A percentile compares a stretch with the other conserved stretches of the same genome.
These are phyloP conservation scores for Colletotrichum ledebouriae DNA, from an alignment of 2,329 filamentous ascomycete species.

Conservation along the genomic window DNA sequence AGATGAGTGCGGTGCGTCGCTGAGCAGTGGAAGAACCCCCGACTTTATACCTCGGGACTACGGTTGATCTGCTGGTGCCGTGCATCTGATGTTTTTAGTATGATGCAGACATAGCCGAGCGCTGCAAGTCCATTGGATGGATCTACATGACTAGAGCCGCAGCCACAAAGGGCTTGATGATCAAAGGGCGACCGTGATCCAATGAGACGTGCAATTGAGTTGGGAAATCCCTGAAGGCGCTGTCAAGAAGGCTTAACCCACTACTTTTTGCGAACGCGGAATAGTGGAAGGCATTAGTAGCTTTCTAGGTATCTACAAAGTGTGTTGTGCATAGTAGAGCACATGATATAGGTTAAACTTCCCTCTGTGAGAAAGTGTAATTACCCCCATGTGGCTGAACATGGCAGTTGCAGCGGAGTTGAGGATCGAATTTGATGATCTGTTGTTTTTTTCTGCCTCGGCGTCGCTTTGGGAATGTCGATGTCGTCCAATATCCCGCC, in stretches of 20 bases:
- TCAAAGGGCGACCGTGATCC: neutral
- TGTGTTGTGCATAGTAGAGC: too few relatives aligned
- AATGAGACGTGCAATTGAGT: neutral
- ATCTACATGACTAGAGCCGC: neutral
- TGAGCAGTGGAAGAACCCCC: neutral
- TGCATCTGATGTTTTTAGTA: slow-evolving; percentile 2
- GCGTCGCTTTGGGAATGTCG: too few relatives aligned
- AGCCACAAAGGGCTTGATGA: neutral
- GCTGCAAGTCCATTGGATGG: neutral
- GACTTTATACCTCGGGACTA: neutral
- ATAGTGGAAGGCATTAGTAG: too few relatives aligned
- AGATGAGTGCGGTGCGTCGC: neutral
- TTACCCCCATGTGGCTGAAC: too few relatives aligned
- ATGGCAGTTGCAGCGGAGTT: too few relatives aligned
- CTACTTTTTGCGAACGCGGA: too few relatives aligned
- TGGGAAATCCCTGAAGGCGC: slow-evolving; percentile 1
- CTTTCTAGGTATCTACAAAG: too few relatives aligned
- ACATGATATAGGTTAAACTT: too few relatives aligned
- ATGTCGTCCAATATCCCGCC: too few relatives aligned
- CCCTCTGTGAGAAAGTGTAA: too few relatives aligned
- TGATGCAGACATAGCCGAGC: slow-evolving; percentile 6
- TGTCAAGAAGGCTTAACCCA: neutral
- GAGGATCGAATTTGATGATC: too few relatives aligned
- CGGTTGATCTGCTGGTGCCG: neutral
- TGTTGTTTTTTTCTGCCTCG: too few relatives aligned